Evolutionary conservation across 495 filamentous ascomycete genomes (phyloP), one percentile per base, ranked within the genome.

Genomic region (Astrothelium macrocarpum): DNA sequence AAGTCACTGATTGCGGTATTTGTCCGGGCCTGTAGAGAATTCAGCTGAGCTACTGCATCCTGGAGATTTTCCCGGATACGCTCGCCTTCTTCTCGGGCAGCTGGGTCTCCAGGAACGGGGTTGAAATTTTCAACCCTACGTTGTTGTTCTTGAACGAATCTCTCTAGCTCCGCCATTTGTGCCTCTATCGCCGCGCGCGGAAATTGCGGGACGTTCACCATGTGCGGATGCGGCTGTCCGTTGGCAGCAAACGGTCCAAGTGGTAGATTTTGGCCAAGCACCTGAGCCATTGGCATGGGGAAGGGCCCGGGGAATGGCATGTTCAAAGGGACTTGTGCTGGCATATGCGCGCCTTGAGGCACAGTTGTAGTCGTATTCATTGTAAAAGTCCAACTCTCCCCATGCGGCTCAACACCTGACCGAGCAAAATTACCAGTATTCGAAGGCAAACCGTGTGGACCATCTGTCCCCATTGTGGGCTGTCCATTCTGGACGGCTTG

Each of bases 391-490:
- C 64, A 70, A 34, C 68, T 67, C 32, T 67, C 63, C 10, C 68
- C 70, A 46, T 71, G 68, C 12, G 70, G 70, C 1, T 68, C 70
- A 39, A 71, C 62, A 32, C 60, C 62, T 62, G 67, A 67, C 20
- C 68, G 66, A n/a, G 66, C 66, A 43, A 68, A 66, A 4, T 60
- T 71, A 29, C 66, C 62, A 28, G 65, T 60, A 1, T 42, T 56
- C 11, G 23, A n/a, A 56, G 20, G 49, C 25, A 29, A 9, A 10
- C 49, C 49, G 9, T 20, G 49, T 11, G 20, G 49, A 29, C 49
- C 49, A 56, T 16, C 20, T 9, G 49, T 7, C 10, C 23, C 25
- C 20, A 20, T 9, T 29, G 9, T 5, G 23, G 49, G 25, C 25
- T 56, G 49, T 28, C 23, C 25, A 29, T 29, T 56, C 9, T 56